Evolutionary conservation across 345 rosid species (phyloP).

Genomic region (Limnanthes douglasii): DNA sequence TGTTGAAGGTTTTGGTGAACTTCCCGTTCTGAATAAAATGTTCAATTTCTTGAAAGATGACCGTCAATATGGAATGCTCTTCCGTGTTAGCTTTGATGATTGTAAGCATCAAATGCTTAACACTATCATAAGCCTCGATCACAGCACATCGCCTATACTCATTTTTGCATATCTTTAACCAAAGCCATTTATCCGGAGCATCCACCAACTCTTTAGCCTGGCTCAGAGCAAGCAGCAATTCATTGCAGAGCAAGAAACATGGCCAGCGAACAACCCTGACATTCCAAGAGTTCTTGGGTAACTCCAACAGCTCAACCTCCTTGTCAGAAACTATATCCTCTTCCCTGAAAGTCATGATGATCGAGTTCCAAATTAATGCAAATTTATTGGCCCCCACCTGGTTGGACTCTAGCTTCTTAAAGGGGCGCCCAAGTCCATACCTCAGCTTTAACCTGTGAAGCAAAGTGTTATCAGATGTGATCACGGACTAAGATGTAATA

Average conservation of each 20-base stretch:
- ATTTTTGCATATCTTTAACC: slow-evolving; percentile 83
- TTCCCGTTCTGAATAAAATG: slow-evolving; percentile 48
- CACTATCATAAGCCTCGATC: slow-evolving; percentile 78
- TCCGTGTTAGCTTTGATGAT: slow-evolving; percentile 58
- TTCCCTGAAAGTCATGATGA: slow-evolving; percentile 74
- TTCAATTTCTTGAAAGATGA: slow-evolving; percentile 75
- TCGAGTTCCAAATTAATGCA: slow-evolving; percentile 94
- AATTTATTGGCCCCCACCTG: slow-evolving; percentile 91
- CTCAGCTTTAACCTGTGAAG: slow-evolving; percentile 75
- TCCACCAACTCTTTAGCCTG: slow-evolving; percentile 84
- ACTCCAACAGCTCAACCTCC: slow-evolving; percentile 81
- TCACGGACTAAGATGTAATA: neutral
- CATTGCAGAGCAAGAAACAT: slow-evolving; percentile 85
- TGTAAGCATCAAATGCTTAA: slow-evolving; percentile 57
- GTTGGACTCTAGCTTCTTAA: slow-evolving; percentile 86
- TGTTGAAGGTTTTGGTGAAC: slow-evolving; percentile 70
- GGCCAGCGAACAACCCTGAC: slow-evolving; percentile 93
- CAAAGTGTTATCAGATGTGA: slow-evolving; percentile 12
- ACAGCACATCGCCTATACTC: slow-evolving; percentile 92
- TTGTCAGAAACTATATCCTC: slow-evolving; percentile 88
- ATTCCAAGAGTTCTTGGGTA: slow-evolving; percentile 86
- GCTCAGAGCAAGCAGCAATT: slow-evolving; percentile 89
- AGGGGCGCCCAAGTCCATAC: slow-evolving; percentile 88
- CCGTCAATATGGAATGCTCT: slow-evolving; percentile 63
- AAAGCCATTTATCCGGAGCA: slow-evolving; percentile 95